Percentiles rank a stretch among this genome's conserved stretches.
phyloP scores from a whole-genome alignment of 2,329 filamentous ascomycete species.

The Hymenoscyphus scutula region DNA sequence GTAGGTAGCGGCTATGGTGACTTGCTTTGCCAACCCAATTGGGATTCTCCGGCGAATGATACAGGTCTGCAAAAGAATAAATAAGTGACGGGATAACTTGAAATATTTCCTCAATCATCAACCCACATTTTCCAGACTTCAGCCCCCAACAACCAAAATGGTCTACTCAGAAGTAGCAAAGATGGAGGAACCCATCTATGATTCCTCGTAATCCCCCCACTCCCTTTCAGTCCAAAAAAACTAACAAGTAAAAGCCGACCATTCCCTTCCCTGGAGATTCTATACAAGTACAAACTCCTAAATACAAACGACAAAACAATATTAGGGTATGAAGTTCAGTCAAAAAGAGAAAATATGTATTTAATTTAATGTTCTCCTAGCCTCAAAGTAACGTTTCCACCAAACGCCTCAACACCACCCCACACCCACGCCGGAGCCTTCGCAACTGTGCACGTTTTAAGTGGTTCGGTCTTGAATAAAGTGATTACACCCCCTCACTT shows the following conservation, averaged over 20 bases:
- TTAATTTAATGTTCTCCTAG: too few relatives aligned
- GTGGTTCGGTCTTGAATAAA: slow-evolving; percentile 42
- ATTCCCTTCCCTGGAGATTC: background rate
- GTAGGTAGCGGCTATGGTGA: too few relatives aligned
- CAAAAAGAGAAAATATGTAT: too few relatives aligned
- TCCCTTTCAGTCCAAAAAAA: background rate
- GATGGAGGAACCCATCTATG: background rate
- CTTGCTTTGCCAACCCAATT: too few relatives aligned
- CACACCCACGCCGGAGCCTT: slow-evolving; percentile 46
- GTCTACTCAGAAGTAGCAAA: background rate
- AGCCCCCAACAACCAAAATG: background rate
- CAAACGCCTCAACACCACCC: slow-evolving; percentile 43
- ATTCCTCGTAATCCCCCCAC: background rate
- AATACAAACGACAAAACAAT: background rate
- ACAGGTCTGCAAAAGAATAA: too few relatives aligned
- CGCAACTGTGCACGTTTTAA: slow-evolving; percentile 41
- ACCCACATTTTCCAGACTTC: background rate
- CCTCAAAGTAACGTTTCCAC: slow-evolving; percentile 32
- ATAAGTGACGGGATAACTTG: background rate
- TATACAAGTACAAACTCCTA: background rate
- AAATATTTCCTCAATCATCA: background rate
- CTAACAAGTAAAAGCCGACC: background rate
- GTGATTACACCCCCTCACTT: background rate
- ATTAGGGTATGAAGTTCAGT: background rate
- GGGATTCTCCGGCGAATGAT: too few relatives aligned